A percentile compares a stretch with the other conserved stretches of the same genome.
Evolutionary conservation across 371 early-diverging fungal genomes (phyloP).

Genomic region (Umbelopsis sp.): DNA sequence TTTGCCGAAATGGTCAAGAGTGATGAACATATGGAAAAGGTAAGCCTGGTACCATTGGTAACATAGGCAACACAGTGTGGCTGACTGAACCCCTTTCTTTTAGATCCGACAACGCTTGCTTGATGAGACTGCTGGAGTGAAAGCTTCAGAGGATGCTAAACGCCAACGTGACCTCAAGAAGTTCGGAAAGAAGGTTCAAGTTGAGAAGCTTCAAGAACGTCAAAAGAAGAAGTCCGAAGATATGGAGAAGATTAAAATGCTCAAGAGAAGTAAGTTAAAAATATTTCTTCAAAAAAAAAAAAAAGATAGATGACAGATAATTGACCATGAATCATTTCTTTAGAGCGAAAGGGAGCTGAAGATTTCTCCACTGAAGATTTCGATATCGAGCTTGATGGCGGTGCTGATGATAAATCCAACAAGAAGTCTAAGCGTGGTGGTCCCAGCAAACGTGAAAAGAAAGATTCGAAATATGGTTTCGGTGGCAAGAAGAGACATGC

Average conservation of each 20-base stretch:
- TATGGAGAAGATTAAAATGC: conserved; percentile 87
- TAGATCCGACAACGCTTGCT: conserved; percentile 79
- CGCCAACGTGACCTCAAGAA: conserved; percentile 89
- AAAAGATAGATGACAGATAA: background rate
- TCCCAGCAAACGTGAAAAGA: conserved; percentile 36
- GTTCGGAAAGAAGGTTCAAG: conserved; percentile 97
- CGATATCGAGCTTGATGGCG: conserved; percentile 80
- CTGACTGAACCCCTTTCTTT: background rate
- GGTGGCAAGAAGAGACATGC: conserved; percentile 82
- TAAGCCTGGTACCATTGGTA: conserved; percentile 22
- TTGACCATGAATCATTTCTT: background rate
- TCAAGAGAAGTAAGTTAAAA: conserved; percentile 80
- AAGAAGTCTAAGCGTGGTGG: conserved; percentile 34
- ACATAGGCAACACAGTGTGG: no score
- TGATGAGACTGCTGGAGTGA: conserved; percentile 79
- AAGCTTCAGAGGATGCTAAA: conserved; percentile 85
- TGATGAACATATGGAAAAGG: conserved; percentile 89
- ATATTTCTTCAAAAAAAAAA: background rate
- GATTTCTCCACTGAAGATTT: conserved; percentile 70
- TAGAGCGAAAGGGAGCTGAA: conserved; percentile 66
- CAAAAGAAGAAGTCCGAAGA: conserved; percentile 83
- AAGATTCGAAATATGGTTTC: conserved; percentile 78
- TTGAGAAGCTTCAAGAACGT: conserved; percentile 78
- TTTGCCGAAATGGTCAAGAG: conserved; percentile 97
- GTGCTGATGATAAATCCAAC: conserved; percentile 44